Evolutionary conservation across 352 stramenopile species (phyloP), one percentile per base, ranked within the genome.

Genomic region (Aphanomyces astaci): DNA sequence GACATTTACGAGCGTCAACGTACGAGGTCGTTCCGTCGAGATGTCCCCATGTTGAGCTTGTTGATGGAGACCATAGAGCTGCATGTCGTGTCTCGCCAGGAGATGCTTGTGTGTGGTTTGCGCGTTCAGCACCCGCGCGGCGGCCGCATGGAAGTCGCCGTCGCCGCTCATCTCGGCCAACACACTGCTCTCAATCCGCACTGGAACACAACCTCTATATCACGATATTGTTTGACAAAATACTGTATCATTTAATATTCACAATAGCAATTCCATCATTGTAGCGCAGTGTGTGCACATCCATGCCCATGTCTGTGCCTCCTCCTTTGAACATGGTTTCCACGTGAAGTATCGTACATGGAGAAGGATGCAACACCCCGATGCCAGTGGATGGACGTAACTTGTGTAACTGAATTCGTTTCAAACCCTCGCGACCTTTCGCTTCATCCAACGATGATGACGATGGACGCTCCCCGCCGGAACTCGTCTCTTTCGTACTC

Each of bases 61-160:
- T 31, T 68, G 43, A 4, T 59, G 51, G 13, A 68, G 62, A 4
- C 62, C 62, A 33, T 68, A 68, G 40, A 68, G 62, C 62, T 60
- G 43, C 22, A 68, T 24, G 22, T 17, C 22, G 22, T 68, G 43
- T 32, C 49, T 24, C 22, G 25, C 13, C 5, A 68, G 28, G n/a
- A 68, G 39, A 40, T 51, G 19, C 27, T 68, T 52, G 25, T 68
- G 51, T 25, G 62, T 59, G 4, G 62, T 25, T 19, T 68, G 39
- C n/a, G 62, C 62, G 19, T 57, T 24, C 30, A 32, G 25, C 25
- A 59, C 25, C 13, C 62, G 62, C 43, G 49, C 40, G 22, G 55
- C 62, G 33, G 62, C 62, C 11, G 48, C 43, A 28, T 68, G 7
- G 62, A 68, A 68, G 3, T n/a, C 22, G 22, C n/a, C 25, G 17